Conservation (phyloP, 2,329 filamentous ascomycete genomes). For the Botryotinia calthae region DNA sequence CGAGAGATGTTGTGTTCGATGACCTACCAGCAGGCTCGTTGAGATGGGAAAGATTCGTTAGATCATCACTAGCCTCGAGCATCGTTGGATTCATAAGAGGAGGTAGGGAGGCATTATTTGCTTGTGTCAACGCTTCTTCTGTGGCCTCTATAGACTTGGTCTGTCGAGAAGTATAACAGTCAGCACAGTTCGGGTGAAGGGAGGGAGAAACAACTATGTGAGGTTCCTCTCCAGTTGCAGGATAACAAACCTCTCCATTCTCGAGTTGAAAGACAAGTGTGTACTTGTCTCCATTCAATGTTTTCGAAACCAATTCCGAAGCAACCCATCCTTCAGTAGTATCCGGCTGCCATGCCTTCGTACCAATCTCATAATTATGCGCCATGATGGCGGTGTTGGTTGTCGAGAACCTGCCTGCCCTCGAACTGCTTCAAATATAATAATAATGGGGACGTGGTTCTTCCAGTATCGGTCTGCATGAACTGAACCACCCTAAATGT, state of each 20-base stretch:
- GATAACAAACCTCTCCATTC: constrained; percentile 76
- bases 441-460: constrained; percentile 27
- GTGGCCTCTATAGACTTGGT: constrained; percentile 78
- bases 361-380: constrained; percentile 93
- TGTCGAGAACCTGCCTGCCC: constrained; percentile 21
- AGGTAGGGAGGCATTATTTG: constrained; percentile 75
- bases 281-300: constrained; percentile 79
- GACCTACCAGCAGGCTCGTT: constrained; percentile 91
- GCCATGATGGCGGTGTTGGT: constrained; percentile 59
- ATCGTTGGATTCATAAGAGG: constrained; percentile 97
- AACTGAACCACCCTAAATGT: constrained; percentile 25
- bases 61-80: constrained; percentile 96
- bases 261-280: constrained; percentile 84
- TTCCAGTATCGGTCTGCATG: constrained; percentile 31
- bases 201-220: constrained; percentile 13
- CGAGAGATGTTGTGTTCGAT: not conserved
- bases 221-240: constrained; percentile 22
- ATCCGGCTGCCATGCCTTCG: constrained; percentile 97
- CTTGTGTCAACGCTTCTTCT: constrained; percentile 70
- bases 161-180: constrained; percentile 45
- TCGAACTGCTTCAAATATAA: constrained; percentile 29
- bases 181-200: constrained; percentile 31
- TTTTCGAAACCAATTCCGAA: constrained; percentile 88
- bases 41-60: constrained; percentile 95
- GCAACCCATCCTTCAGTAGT: constrained; percentile 94